Evolutionary conservation across 169 alveolate genomes (phyloP).

Genomic region (Eimeria zaria): DNA sequence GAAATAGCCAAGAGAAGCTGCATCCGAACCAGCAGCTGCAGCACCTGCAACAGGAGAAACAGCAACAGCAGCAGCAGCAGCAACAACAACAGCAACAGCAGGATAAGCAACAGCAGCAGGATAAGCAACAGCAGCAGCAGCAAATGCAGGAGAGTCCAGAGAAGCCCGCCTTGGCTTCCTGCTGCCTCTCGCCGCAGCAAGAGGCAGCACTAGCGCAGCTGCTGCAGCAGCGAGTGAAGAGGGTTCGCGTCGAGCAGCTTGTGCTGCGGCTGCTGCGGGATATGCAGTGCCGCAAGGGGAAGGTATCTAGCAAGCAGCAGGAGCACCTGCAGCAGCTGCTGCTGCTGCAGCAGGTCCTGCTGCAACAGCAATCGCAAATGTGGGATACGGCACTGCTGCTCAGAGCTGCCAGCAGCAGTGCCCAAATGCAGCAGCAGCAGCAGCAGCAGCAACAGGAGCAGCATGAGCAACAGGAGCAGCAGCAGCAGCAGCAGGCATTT

Average conservation of each 20-base stretch:
- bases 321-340: slow-evolving; percentile 34
- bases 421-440: slow-evolving; percentile 15
- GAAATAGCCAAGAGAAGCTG: neutral
- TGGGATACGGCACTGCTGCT: slow-evolving; percentile 32
- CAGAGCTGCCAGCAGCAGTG: neutral
- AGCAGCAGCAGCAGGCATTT: slow-evolving; percentile 4
- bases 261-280: slow-evolving; percentile 14
- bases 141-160: too few species aligned
- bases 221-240: neutral
- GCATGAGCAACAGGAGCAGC: slow-evolving; percentile 6
- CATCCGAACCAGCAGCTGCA: neutral
- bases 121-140: too few species aligned
- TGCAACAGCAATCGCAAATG: slow-evolving; percentile 38
- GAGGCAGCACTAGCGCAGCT: slow-evolving; percentile 3
- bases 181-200: neutral
- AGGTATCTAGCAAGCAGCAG: neutral
- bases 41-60: neutral
- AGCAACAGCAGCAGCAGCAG: neutral
- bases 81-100: slow-evolving; percentile 1
- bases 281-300: slow-evolving; percentile 24
- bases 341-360: slow-evolving; percentile 47
- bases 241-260: neutral
- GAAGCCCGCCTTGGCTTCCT: too few species aligned
- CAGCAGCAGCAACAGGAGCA: slow-evolving; percentile 36
- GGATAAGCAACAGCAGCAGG: slow-evolving; percentile 3